Evolutionary conservation across 345 rosid species (phyloP).

Genomic region (Sisymbrium irio): DNA sequence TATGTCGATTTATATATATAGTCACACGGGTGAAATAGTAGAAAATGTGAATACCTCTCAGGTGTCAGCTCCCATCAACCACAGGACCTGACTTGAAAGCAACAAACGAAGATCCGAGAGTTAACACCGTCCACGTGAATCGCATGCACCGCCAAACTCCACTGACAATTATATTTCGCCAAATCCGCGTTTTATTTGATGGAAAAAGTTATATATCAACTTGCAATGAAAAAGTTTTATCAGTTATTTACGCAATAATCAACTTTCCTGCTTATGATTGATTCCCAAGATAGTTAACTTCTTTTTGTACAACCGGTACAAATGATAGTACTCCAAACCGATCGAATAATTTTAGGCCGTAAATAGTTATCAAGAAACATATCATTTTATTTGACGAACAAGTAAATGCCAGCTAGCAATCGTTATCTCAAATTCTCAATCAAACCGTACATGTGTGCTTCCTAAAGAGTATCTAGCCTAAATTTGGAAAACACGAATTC

Average conservation of each 20-base stretch:
- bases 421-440: not conserved
- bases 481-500: constrained; percentile 19
- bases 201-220: not conserved
- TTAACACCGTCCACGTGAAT: not conserved
- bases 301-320: too few relatives aligned
- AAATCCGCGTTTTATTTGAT: not conserved
- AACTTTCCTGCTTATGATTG: not conserved
- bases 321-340: too few relatives aligned
- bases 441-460: not conserved
- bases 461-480: not conserved
- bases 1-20: not conserved
- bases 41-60: not conserved
- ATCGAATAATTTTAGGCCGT: too few relatives aligned
- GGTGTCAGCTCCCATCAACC: not conserved
- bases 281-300: too few relatives aligned
- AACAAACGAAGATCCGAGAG: not conserved
- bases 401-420: not conserved
- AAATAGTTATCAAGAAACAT: not conserved
- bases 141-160: not conserved
- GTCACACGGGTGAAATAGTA: not conserved
- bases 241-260: not conserved
- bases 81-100: not conserved
- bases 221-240: not conserved
- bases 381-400: not conserved
- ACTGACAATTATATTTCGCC: not conserved